Conservation (phyloP, 306 rosid species). For the Oxytropis ochrocephala region DNA sequence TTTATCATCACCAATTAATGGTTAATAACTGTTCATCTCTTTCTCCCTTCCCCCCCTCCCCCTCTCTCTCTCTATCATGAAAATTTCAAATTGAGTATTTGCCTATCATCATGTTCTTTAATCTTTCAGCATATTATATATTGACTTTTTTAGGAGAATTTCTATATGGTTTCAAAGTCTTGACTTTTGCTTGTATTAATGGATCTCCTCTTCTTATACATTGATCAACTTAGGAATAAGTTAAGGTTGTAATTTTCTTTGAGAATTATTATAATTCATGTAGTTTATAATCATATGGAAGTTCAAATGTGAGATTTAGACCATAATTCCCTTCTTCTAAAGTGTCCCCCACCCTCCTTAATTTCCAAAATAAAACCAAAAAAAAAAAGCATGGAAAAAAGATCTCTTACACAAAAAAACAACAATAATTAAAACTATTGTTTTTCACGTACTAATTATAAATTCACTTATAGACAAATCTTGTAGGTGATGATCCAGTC, state of each 20-base stretch:
- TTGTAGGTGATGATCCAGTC: conserved; percentile 11
- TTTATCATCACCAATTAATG: conserved; percentile 23
- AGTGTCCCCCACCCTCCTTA: neutral
- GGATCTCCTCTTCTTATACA: conserved; percentile 9
- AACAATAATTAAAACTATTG: neutral
- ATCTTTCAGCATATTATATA: neutral
- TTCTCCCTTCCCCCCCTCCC: neutral
- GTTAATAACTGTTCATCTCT: neutral
- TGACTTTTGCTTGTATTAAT: conserved; percentile 16
- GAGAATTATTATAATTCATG: neutral
- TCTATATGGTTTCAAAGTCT: conserved; percentile 9
- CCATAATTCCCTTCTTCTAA: neutral
- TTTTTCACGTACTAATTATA: neutral
- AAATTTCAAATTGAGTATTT: neutral
- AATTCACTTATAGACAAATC: neutral
- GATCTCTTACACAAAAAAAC: neutral
- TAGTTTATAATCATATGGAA: neutral
- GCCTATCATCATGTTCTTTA: neutral
- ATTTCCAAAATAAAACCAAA: neutral
- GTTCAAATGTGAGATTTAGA: neutral
- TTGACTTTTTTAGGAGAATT: neutral
- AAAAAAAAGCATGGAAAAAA: neutral
- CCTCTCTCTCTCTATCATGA: neutral
- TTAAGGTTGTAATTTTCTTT: neutral
- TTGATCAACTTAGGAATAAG: neutral